Percentiles rank a stretch among this genome's conserved stretches.
phyloP scores from a whole-genome alignment of 129 eudicot genomes.

The Helianthus annuus region HanXRQr2.0-SUNRISE NC_035439.2:36448729-36449228 shows the following conservation, averaged over 20 bases:
- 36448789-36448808: slow-evolving; percentile 28
- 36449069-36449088: too few relatives aligned
- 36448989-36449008: slow-evolving; percentile 21
- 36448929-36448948: slow-evolving; percentile 44
- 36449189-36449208: background rate
- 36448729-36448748: slow-evolving; percentile 35
- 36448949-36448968: slow-evolving; percentile 4
- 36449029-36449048: background rate
- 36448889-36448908: slow-evolving; percentile 22
- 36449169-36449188: slow-evolving; percentile 7
- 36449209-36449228: background rate
- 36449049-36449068: background rate
- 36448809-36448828: slow-evolving; percentile 12
- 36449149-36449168: too few relatives aligned
- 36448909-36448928: slow-evolving; percentile 24
- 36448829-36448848: slow-evolving; percentile 21
- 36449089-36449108: too few relatives aligned
- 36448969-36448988: slow-evolving; percentile 44
- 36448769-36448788: slow-evolving; percentile 37
- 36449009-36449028: background rate
- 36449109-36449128: too few relatives aligned
- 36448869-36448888: slow-evolving; percentile 32
- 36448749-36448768: slow-evolving; percentile 17
- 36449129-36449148: too few relatives aligned
- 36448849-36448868: slow-evolving; percentile 12